Percentiles rank a stretch among this genome's conserved stretches.
phyloP scores from a whole-genome alignment of 352 stramenopile genomes.

The Elongisporangium anandrum region DNA sequence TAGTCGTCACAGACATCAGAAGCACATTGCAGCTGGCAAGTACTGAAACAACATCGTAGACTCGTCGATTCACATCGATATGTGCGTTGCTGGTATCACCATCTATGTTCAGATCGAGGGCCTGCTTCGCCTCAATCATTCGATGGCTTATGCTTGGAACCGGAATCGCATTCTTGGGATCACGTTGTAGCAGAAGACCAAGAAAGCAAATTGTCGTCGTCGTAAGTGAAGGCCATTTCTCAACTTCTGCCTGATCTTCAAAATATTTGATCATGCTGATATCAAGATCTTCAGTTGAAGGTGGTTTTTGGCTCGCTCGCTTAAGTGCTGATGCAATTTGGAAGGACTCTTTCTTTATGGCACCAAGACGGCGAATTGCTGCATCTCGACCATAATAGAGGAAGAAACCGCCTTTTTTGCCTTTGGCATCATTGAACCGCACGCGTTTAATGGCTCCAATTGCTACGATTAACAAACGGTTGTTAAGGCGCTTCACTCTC shows the following conservation, averaged over 20 bases:
- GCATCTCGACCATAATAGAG: slow-evolving; percentile 51
- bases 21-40: slow-evolving; percentile 52
- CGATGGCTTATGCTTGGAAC: slow-evolving; percentile 37
- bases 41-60: slow-evolving; percentile 70
- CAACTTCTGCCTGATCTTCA: slow-evolving; percentile 30
- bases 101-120: slow-evolving; percentile 7
- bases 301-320: background rate
- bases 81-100: slow-evolving; percentile 14
- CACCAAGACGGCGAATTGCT: slow-evolving; percentile 30
- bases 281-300: slow-evolving; percentile 36
- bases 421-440: slow-evolving; percentile 22
- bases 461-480: slow-evolving; percentile 18
- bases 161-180: slow-evolving; percentile 14
- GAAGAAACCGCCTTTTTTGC: slow-evolving; percentile 40
- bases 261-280: slow-evolving; percentile 34
- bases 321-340: slow-evolving; percentile 1
- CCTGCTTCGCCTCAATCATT: slow-evolving; percentile 39
- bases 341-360: slow-evolving; percentile 22
- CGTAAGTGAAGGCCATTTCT: slow-evolving; percentile 57
- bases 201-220: slow-evolving; percentile 51
- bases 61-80: slow-evolving; percentile 43
- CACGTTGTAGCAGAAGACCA: slow-evolving; percentile 45
- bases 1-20: slow-evolving; percentile 13
- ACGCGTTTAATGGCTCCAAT: slow-evolving; percentile 58
- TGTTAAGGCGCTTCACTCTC: background rate